phyloP scores from a whole-genome alignment of 177 flowering plant genomes.

The Vitis hybrid region DNA sequence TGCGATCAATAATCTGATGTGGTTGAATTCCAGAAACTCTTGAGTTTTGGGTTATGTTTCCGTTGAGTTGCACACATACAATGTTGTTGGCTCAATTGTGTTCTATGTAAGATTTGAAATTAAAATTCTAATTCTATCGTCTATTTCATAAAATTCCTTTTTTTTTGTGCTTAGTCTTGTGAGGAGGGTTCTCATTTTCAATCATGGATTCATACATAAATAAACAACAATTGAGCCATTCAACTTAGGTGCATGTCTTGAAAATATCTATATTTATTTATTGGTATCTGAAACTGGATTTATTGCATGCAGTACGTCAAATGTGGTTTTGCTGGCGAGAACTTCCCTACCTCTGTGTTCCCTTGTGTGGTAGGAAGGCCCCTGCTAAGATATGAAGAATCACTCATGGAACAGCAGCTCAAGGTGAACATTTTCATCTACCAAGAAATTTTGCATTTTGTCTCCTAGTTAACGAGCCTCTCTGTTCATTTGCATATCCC shows the following conservation, averaged over 20 bases:
- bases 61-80: too few species aligned
- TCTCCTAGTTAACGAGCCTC: neutral
- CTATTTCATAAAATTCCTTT: too few species aligned
- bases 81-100: too few species aligned
- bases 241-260: neutral
- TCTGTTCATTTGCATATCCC: too few species aligned
- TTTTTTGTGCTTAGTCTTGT: too few species aligned
- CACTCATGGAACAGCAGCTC: slow-evolving; percentile 79
- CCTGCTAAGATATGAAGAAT: slow-evolving; percentile 90
- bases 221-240: neutral
- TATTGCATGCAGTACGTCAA: slow-evolving; percentile 85
- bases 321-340: slow-evolving; percentile 99
- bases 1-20: too few species aligned
- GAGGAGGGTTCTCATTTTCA: too few species aligned
- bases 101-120: too few species aligned
- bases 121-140: too few species aligned
- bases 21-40: too few species aligned
- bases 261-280: neutral
- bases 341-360: slow-evolving; percentile 95
- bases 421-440: slow-evolving; percentile 42
- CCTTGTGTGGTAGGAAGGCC: slow-evolving; percentile 97
- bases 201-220: neutral
- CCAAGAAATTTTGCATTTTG: neutral
- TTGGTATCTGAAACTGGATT: neutral
- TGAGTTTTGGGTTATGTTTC: too few species aligned